A percentile compares a stretch with the other conserved stretches of the same genome.
Conservation (phyloP, 441 rosid genomes). For the Mallotus japonicus region DNA sequence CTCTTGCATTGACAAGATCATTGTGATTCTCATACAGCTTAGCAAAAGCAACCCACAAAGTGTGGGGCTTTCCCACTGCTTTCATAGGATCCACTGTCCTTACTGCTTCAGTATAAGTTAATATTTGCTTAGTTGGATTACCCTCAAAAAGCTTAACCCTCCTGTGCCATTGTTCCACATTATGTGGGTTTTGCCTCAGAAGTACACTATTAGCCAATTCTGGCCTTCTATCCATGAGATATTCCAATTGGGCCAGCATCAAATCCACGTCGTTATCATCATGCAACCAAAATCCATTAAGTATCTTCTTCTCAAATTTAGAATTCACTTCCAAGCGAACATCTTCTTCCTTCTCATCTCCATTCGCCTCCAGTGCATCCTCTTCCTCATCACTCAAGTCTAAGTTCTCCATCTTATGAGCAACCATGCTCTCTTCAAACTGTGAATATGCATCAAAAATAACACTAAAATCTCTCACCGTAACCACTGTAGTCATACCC, state of each 20-base stretch:
- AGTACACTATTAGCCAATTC: conserved; percentile 90
- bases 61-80: conserved; percentile 93
- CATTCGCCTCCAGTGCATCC: conserved; percentile 45
- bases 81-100: conserved; percentile 89
- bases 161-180: conserved; percentile 95
- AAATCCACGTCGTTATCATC: conserved; percentile 79
- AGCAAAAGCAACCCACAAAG: conserved; percentile 85
- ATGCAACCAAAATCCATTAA: conserved; percentile 71
- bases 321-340: conserved; percentile 52
- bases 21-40: conserved; percentile 79
- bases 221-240: conserved; percentile 77
- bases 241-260: conserved; percentile 74
- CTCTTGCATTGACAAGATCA: conserved; percentile 78
- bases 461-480: conserved; percentile 88
- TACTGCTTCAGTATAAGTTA: conserved; percentile 91
- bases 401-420: conserved; percentile 64
- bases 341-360: conserved; percentile 51
- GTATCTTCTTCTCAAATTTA: conserved; percentile 70
- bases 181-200: conserved; percentile 90
- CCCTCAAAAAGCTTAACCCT: conserved; percentile 85
- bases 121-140: conserved; percentile 76
- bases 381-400: conserved; percentile 72
- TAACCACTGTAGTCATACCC: conserved; percentile 89
- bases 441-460: conserved; percentile 81
- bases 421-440: conserved; percentile 78